Percentiles rank a stretch among this genome's conserved stretches.
These are phyloP conservation scores for Teratosphaeria zuluensis DNA, from an alignment of 2,329 filamentous ascomycete species.

Conservation along the genomic window DNA sequence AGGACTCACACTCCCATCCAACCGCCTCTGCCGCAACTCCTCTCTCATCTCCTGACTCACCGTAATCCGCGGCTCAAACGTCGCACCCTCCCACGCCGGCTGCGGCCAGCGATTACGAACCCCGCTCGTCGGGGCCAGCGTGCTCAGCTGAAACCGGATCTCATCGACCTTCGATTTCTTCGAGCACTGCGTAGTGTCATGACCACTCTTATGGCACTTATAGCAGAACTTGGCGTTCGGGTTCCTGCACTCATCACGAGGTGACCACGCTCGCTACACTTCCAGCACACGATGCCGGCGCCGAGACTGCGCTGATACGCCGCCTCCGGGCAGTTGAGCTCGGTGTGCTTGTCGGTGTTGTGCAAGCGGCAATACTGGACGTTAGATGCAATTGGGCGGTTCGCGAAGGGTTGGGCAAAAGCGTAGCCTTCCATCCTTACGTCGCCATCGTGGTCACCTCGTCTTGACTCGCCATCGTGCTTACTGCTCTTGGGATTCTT, in stretches of 20 bases:
- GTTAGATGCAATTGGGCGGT: not conserved
- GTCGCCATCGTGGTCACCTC: not conserved
- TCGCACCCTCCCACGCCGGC: not conserved
- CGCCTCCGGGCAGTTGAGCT: not conserved
- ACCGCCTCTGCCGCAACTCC: not conserved
- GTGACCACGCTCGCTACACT: slow-evolving; percentile 1
- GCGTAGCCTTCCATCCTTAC: not conserved
- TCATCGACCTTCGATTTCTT: not conserved
- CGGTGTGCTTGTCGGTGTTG: not conserved
- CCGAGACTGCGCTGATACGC: not conserved
- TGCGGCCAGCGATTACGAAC: not conserved
- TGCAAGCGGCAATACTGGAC: not conserved
- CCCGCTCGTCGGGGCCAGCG: not conserved
- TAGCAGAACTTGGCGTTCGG: not conserved
- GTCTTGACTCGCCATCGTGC: not conserved
- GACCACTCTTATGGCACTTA: not conserved
- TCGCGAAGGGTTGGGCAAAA: not conserved
- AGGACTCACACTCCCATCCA: not conserved
- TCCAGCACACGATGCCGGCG: not conserved
- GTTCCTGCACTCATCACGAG: slow-evolving; percentile 1
- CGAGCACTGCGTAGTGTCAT: not conserved
- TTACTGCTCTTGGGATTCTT: not conserved
- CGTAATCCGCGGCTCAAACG: not conserved
- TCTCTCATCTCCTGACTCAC: not conserved
- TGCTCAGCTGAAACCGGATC: not conserved